phyloP scores from a whole-genome alignment of 108 stramenopile genomes.

The Nitzschia putrida region DNA sequence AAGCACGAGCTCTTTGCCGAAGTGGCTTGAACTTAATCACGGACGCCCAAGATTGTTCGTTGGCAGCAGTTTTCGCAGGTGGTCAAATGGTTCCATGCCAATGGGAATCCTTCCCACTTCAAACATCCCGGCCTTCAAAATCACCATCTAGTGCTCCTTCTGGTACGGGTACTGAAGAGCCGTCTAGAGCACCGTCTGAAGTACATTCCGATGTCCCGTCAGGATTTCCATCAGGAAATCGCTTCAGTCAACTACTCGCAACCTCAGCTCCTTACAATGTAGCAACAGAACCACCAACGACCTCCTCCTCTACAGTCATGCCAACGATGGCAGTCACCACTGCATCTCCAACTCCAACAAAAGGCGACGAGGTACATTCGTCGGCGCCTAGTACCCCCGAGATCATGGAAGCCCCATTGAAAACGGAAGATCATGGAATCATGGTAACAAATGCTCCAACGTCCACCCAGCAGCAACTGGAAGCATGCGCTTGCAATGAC shows the following conservation, averaged over 20 bases:
- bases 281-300: background rate
- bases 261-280: too few relatives aligned
- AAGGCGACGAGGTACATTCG: background rate
- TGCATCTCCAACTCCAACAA: background rate
- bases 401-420: too few relatives aligned
- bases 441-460: background rate
- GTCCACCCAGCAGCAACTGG: background rate
- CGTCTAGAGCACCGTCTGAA: background rate
- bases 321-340: background rate
- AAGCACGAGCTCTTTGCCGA: constrained; percentile 4
- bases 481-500: constrained; percentile 6
- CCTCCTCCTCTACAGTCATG: background rate
- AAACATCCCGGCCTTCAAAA: background rate
- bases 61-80: background rate
- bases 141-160: background rate
- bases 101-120: background rate
- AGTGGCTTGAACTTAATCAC: background rate
- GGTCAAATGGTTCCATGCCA: constrained; percentile 1
- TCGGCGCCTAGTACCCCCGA: background rate
- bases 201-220: background rate
- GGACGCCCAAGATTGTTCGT: background rate
- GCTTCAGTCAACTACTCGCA: too few relatives aligned
- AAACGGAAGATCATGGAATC: too few relatives aligned
- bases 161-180: too few relatives aligned
- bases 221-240: background rate